Conservation (phyloP, 768 basidiomycete genomes). For the Tricholoma furcatifolium region DNA sequence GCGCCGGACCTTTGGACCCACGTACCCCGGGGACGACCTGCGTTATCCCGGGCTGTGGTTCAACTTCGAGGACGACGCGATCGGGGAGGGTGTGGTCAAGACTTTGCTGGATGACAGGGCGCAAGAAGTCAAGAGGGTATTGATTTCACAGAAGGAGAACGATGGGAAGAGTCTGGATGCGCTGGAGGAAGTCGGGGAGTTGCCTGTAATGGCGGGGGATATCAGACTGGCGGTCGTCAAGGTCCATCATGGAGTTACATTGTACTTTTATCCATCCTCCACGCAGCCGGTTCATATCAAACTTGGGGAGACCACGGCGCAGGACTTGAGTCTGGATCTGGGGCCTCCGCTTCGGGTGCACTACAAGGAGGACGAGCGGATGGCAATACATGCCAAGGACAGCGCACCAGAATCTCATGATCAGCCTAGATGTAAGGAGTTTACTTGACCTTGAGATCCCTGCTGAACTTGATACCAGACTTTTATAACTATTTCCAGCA, state of each 20-base stretch:
- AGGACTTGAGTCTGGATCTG: conserved; percentile 77
- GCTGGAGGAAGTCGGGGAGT: conserved; percentile 70
- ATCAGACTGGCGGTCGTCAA: conserved; percentile 66
- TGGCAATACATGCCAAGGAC: conserved; percentile 73
- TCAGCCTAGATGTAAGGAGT: conserved; percentile 48
- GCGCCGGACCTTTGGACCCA: conserved; percentile 77
- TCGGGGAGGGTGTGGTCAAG: conserved; percentile 51
- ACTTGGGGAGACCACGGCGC: conserved; percentile 75
- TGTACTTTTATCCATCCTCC: conserved; percentile 64
- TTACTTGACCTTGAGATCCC: neutral
- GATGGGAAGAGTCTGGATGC: conserved; percentile 59
- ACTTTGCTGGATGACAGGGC: conserved; percentile 60
- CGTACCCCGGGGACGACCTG: conserved; percentile 73
- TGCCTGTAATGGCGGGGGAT: conserved; percentile 70
- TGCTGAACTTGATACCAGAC: conserved; percentile 40
- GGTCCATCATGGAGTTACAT: conserved; percentile 71
- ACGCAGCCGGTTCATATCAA: conserved; percentile 54
- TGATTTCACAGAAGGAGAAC: conserved; percentile 67
- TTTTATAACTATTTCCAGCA: conserved; percentile 95
- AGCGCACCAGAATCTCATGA: conserved; percentile 44
- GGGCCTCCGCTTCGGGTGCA: conserved; percentile 76
- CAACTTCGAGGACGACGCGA: conserved; percentile 74
- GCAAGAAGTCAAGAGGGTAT: conserved; percentile 75
- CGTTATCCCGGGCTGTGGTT: conserved; percentile 85
- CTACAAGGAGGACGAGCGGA: conserved; percentile 88